Evolutionary conservation across 176 grass and related monocot genomes (phyloP), one percentile per base, ranked within the genome.

Genomic region (Elaeis guineensis): DNA sequence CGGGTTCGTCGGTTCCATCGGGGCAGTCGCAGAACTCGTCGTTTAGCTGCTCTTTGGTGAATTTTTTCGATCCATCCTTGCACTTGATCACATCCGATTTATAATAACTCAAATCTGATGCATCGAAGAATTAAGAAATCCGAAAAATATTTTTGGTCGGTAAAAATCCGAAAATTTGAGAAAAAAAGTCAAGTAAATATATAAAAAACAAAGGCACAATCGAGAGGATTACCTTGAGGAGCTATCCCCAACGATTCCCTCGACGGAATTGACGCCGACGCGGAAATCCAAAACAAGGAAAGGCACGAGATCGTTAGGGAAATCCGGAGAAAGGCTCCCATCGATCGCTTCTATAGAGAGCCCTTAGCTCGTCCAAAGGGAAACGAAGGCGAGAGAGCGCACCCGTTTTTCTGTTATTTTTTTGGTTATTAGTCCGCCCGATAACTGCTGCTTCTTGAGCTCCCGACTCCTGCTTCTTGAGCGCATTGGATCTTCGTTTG

Each of bases 21-120:
- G 84, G 78, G 56, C 93, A 98, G 64, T 98, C 93, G 60, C 93
- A 98, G 71, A 86, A 98, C 48, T 98, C 93, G 58, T 98, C 93
- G 60, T 98, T 98, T 48, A 98, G 87, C 59, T 86, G 73, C 50
- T 83, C 81, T 59, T 79, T 80, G 62, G 72, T 89, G 73, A 98
- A 98, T 60, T 49, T 89, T 48, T 78, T 83, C 21, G 87, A 98
- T 83, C 93, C 84, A 51, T 92, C 79, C 84, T 83, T 92, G 70
- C 93, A 98, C 73, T 83, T 92, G 65, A 98, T 89, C 73, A 98
- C 73, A 29, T 74, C 56, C 49, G 81, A 78, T 55, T 55, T 89
- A 58, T 83, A 98, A 80, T 89, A 92, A 26, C 78, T 75, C 84
- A 75, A 78, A 74, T 98, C 93, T 98, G 70, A 44, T 17, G 22